Conservation (phyloP, 2,329 filamentous ascomycete species). For the Camillea tinctor region DNA sequence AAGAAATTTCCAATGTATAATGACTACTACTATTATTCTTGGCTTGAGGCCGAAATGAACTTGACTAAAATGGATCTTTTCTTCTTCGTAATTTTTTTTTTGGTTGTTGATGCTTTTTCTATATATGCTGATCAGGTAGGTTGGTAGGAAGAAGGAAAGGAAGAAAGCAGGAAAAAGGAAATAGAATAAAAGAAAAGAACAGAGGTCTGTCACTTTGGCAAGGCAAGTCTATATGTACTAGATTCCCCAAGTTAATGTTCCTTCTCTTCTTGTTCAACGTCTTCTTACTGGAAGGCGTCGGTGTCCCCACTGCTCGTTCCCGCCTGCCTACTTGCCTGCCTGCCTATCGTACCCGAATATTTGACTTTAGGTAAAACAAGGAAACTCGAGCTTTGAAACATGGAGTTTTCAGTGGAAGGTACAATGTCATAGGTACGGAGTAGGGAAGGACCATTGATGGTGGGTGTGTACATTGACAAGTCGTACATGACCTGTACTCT, state of each 20-base stretch:
- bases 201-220: neutral
- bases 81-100: constrained; percentile 9
- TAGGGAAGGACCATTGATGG: too few species aligned
- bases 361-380: neutral
- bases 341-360: neutral
- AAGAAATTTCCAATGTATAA: neutral
- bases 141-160: too few species aligned
- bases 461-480: too few species aligned
- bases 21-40: neutral
- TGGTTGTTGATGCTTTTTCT: neutral
- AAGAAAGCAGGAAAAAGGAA: too few species aligned
- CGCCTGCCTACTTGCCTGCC: neutral
- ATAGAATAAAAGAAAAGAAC: too few species aligned
- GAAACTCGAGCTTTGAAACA: neutral
- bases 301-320: neutral
- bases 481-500: too few species aligned
- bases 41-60: neutral
- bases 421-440: too few species aligned
- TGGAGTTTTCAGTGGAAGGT: too few species aligned
- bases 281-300: neutral
- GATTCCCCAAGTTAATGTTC: neutral
- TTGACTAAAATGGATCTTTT: neutral
- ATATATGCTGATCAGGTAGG: too few species aligned
- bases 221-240: too few species aligned
- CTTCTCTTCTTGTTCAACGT: neutral